Base-by-base conservation (phyloP, 192 early-diverging fungal species). In the Geranomyces variabilis region DNA sequence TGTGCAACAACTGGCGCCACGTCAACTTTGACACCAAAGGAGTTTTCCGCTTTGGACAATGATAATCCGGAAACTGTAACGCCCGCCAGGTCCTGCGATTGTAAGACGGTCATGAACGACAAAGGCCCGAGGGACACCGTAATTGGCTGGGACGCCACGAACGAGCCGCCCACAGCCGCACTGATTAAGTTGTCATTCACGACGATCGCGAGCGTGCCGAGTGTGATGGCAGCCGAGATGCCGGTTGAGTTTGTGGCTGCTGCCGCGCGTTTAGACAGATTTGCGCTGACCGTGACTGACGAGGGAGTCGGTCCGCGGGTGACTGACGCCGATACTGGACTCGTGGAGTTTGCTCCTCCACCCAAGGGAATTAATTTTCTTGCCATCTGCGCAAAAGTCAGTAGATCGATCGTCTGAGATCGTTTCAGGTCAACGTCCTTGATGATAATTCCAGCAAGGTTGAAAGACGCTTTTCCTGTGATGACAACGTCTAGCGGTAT, bases 401-500 rank as follows among this genome's bases (percentile, higher is more conserved):
- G 8, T 26, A 60, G 31, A 19, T 60, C 58, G 31, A 60, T 60
- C 31, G 58, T 26, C 29, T 60, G 58, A 60, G 31, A 60, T 19
- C 58, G 24, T 33, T 60, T 26, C 57, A 70, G 69, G 13, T 59
- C 69, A 26, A 70, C 26, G 30, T 70, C 33, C 26, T 61, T 70
- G 58, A 70, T 43, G n/a, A 28, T 61, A 2, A 70, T 58, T 3
- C 69, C 69, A 31, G 60, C 53, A 19, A 70, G 34, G 15, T 17
- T 70, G 21, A 70, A 46, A 5, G 56, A 61, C 41, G 69, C 69
- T 5, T n/a, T 30, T 3, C 34, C 69, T 0, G 56, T 70, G n/a
- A 70, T 61, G 22, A 61, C 58, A n/a, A 70, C 28, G 29, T 60
- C 31, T 17, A 60, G 31, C 5, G 58, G 58, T 4, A 60, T 19